These are phyloP conservation scores for Trichophyton mentagrophytes DNA, from an alignment of 2,329 filamentous ascomycete genomes.

Conservation along the genomic window DNA sequence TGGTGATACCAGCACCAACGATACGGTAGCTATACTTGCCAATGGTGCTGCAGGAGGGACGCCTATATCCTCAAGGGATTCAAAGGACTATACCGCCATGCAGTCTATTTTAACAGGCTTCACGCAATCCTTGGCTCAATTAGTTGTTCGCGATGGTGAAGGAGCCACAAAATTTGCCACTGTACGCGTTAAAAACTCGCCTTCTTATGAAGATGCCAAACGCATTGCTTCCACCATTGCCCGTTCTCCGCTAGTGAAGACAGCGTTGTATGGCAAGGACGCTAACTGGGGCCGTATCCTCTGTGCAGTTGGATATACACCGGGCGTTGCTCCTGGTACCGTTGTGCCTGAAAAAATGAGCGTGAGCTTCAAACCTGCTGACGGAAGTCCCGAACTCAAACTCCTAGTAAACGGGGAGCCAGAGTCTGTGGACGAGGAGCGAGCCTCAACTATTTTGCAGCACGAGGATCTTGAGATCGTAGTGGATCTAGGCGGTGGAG, in stretches of 20 bases:
- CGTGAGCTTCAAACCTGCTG: constrained; percentile 48
- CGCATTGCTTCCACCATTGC: constrained; percentile 80
- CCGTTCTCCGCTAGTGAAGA: constrained; percentile 87
- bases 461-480: constrained; percentile 51
- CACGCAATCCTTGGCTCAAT: constrained; percentile 71
- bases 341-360: constrained; percentile 45
- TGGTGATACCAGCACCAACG: constrained; percentile 94
- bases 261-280: constrained; percentile 89
- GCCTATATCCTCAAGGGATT: constrained; percentile 40
- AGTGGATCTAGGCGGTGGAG: constrained; percentile 44
- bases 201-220: constrained; percentile 56
- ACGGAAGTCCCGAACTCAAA: constrained; percentile 45
- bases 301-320: constrained; percentile 77
- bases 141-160: constrained; percentile 91
- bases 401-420: constrained; percentile 50
- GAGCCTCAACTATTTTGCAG: constrained; percentile 48
- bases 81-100: constrained; percentile 58
- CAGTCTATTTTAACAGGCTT: constrained; percentile 60
- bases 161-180: constrained; percentile 98
- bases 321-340: constrained; percentile 32
- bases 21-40: constrained; percentile 86
- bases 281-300: constrained; percentile 98
- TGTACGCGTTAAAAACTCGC: constrained; percentile 65
- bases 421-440: constrained; percentile 46
- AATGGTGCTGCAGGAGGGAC: constrained; percentile 79